Percentiles rank a stretch among this genome's conserved stretches.
These are phyloP conservation scores for Tephrocybe sp. DNA, from an alignment of 768 basidiomycete genomes.

Conservation along the genomic window DNA sequence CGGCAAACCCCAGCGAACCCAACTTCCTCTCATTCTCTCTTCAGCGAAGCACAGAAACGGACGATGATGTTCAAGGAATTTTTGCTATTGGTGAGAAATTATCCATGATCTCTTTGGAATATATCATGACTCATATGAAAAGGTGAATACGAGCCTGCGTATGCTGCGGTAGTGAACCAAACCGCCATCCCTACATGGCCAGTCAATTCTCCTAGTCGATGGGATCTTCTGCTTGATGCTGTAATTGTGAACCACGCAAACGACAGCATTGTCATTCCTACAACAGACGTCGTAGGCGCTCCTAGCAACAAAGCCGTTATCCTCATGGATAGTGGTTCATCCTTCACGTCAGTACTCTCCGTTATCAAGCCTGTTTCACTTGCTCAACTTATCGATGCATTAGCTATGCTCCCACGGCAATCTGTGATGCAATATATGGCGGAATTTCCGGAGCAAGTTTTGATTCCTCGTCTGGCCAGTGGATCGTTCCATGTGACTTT, in stretches of 20 bases:
- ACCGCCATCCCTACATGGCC: constrained; percentile 77
- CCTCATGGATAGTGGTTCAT: constrained; percentile 80
- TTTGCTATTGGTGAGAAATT: constrained; percentile 66
- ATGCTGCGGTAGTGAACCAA: constrained; percentile 56
- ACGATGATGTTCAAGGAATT: constrained; percentile 59
- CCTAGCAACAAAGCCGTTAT: constrained; percentile 73
- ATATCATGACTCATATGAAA: constrained; percentile 5
- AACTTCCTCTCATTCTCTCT: constrained; percentile 83
- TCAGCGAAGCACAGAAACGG: constrained; percentile 54
- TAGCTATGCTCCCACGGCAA: constrained; percentile 69
- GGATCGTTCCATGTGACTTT: constrained; percentile 70
- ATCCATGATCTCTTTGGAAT: not conserved
- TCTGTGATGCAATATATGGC: constrained; percentile 71
- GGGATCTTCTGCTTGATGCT: constrained; percentile 78
- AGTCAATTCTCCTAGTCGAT: constrained; percentile 56
- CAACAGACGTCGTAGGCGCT: constrained; percentile 52
- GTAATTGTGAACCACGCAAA: constrained; percentile 63
- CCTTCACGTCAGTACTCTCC: constrained; percentile 59
- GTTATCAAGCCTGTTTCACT: not conserved
- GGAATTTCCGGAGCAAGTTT: constrained; percentile 62
- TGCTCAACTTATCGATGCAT: constrained; percentile 1
- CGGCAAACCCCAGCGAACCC: constrained; percentile 63
- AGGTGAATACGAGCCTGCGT: constrained; percentile 71
- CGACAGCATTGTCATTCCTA: constrained; percentile 47
- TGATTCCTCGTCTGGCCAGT: constrained; percentile 52